These are phyloP conservation scores for Schizophyllum commune DNA, from an alignment of 1,284 basidiomycete species.

Conservation along the genomic window DNA sequence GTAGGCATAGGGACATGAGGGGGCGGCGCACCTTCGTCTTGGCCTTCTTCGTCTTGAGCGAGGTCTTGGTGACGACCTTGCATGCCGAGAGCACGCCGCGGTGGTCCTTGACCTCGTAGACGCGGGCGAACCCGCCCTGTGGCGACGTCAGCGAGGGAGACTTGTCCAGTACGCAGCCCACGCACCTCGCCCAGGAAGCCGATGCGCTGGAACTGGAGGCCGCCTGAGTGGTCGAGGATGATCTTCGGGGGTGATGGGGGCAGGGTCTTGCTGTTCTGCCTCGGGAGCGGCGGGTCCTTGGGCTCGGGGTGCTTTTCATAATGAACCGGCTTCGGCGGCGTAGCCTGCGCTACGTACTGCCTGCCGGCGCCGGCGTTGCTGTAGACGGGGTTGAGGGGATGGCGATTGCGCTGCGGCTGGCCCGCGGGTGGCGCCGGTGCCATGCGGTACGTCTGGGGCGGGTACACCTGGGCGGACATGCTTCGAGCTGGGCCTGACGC, in stretches of 20 bases:
- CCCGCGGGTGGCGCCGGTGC: conserved; percentile 15
- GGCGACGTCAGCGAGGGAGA: conserved; percentile 2
- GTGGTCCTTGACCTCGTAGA: conserved; percentile 79
- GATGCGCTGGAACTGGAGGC: conserved; percentile 57
- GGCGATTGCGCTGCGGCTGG: conserved; percentile 25
- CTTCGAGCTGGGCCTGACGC: background rate
- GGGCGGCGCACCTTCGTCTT: conserved; percentile 71
- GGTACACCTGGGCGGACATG: conserved; percentile 27
- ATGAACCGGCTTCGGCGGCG: conserved; percentile 17
- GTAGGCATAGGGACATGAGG: background rate
- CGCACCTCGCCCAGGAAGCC: conserved; percentile 84
- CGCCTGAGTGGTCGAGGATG: conserved; percentile 60
- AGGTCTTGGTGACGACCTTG: conserved; percentile 81
- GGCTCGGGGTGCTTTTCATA: conserved; percentile 19
- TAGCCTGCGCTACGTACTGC: conserved; percentile 17
- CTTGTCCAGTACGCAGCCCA: conserved; percentile 8
- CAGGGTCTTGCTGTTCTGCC: conserved; percentile 74
- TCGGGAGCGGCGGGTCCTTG: conserved; percentile 55
- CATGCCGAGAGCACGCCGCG: conserved; percentile 66
- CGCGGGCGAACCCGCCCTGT: conserved; percentile 86
- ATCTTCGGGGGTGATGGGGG: conserved; percentile 77
- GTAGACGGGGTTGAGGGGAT: conserved; percentile 25
- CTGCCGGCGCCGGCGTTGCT: conserved; percentile 27
- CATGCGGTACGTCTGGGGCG: conserved; percentile 22
- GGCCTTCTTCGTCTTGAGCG: conserved; percentile 84